Conservation (phyloP, 768 basidiomycete genomes). For the Auricularia auricula-judae region DNA sequence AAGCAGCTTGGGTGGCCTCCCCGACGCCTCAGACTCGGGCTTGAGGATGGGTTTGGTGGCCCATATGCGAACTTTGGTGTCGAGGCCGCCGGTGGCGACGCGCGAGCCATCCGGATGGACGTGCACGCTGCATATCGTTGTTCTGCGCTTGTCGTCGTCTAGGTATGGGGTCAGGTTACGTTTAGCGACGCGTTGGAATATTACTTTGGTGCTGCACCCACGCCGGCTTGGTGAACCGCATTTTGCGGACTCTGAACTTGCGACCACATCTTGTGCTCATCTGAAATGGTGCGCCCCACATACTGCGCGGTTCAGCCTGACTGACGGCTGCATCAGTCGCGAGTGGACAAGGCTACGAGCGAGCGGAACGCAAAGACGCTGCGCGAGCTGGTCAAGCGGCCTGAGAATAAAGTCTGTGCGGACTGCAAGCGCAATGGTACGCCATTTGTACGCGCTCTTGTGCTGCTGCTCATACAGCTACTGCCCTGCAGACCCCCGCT, state of each 20-base stretch:
- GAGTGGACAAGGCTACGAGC: conserved; percentile 67
- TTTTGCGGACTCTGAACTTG: conserved; percentile 16
- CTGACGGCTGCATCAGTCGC: too few species aligned
- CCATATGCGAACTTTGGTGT: conserved; percentile 96
- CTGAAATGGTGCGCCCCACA: too few species aligned
- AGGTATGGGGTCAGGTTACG: conserved; percentile 29
- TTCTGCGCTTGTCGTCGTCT: conserved; percentile 51
- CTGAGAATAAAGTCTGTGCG: conserved; percentile 89
- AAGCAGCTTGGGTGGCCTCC: conserved; percentile 72
- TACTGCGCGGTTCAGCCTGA: too few species aligned
- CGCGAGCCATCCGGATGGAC: conserved; percentile 94
- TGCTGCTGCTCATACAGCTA: not conserved
- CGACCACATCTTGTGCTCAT: too few species aligned
- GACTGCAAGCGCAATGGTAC: conserved; percentile 95
- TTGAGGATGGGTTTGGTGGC: conserved; percentile 91
- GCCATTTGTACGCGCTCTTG: conserved; percentile 14
- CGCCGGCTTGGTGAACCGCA: conserved; percentile 83
- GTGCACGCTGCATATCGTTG: conserved; percentile 83
- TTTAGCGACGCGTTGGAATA: not conserved
- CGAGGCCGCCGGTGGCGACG: conserved; percentile 94
- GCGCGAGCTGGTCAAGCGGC: conserved; percentile 75
- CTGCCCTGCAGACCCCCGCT: conserved; percentile 69
- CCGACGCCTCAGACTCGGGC: conserved; percentile 49
- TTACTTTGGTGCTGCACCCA: conserved; percentile 78
- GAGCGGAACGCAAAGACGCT: conserved; percentile 70